Percentiles rank a stretch among this genome's conserved stretches.
phyloP scores from a whole-genome alignment of 495 filamentous ascomycete genomes.

The Acidiella bohemica region DNA sequence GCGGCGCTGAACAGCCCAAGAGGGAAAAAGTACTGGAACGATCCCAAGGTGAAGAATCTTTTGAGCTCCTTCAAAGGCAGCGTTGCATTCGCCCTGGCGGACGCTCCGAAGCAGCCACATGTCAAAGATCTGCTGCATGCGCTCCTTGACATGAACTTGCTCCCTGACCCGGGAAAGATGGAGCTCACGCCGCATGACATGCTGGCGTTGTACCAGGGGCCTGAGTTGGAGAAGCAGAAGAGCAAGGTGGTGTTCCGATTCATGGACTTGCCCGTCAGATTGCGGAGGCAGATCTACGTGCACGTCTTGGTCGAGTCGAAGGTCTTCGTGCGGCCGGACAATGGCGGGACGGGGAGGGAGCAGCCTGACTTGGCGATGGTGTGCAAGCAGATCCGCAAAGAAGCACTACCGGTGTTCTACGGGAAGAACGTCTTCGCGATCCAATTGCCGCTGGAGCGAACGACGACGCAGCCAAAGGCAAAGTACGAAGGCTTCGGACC shows the following conservation, averaged over 20 bases:
- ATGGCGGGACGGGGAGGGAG: slow-evolving; percentile 1
- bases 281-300: slow-evolving; percentile 5
- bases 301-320: slow-evolving; percentile 5
- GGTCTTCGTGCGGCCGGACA: slow-evolving; percentile 9
- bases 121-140: too few relatives aligned
- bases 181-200: neutral
- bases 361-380: slow-evolving; percentile 19
- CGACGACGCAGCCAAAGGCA: neutral
- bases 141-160: too few relatives aligned
- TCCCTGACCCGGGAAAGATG: neutral
- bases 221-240: neutral
- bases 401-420: slow-evolving; percentile 17
- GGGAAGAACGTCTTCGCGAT: slow-evolving; percentile 14
- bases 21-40: neutral
- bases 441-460: neutral
- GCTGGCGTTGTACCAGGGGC: too few relatives aligned
- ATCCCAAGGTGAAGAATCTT: slow-evolving; percentile 1
- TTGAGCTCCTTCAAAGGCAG: too few relatives aligned
- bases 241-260: slow-evolving; percentile 2
- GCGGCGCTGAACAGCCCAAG: neutral
- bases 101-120: too few relatives aligned
- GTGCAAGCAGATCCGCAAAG: slow-evolving; percentile 5
- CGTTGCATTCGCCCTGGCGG: too few relatives aligned
- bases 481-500: too few relatives aligned
- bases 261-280: slow-evolving; percentile 5